Percentiles rank a stretch among this genome's conserved stretches.
phyloP scores from a whole-genome alignment of 306 rosid genomes.

The Astragalus glycyphyllos region DNA sequence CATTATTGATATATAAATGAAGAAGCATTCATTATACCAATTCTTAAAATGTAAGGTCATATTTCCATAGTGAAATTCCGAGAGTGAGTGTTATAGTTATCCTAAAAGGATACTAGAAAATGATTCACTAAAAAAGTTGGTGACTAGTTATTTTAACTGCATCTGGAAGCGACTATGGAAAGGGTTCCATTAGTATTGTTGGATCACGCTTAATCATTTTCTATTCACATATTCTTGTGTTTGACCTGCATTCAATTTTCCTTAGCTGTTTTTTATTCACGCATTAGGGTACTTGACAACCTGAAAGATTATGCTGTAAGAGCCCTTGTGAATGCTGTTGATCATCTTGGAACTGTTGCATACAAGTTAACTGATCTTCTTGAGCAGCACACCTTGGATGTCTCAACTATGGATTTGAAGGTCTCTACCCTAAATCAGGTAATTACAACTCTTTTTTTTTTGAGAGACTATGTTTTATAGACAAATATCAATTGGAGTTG shows the following conservation, averaged over 20 bases:
- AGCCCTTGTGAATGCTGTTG: conserved; percentile 97
- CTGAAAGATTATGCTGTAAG: conserved; percentile 92
- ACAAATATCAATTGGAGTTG: conserved; percentile 38
- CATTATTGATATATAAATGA: neutral
- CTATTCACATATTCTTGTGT: conserved; percentile 24
- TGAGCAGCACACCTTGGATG: conserved; percentile 83
- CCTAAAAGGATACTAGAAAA: conserved; percentile 4
- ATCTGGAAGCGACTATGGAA: neutral
- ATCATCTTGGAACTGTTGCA: conserved; percentile 98
- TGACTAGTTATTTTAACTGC: neutral
- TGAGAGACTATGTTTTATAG: conserved; percentile 9
- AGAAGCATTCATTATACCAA: conserved; percentile 7
- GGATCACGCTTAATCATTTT: conserved; percentile 15
- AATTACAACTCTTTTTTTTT: conserved; percentile 25
- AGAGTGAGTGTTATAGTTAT: conserved; percentile 14
- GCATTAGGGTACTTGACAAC: conserved; percentile 85
- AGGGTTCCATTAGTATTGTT: conserved; percentile 8
- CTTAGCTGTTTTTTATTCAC: conserved; percentile 27
- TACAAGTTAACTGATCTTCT: conserved; percentile 92
- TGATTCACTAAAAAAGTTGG: conserved; percentile 6
- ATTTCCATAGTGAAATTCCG: conserved; percentile 24
- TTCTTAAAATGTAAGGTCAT: conserved; percentile 15
- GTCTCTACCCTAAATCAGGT: conserved; percentile 86
- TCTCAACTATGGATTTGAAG: conserved; percentile 80
- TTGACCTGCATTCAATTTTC: conserved; percentile 22